Evolutionary conservation across 345 rosid genomes (phyloP).

Genomic region (Pistacia atlantica): DNA sequence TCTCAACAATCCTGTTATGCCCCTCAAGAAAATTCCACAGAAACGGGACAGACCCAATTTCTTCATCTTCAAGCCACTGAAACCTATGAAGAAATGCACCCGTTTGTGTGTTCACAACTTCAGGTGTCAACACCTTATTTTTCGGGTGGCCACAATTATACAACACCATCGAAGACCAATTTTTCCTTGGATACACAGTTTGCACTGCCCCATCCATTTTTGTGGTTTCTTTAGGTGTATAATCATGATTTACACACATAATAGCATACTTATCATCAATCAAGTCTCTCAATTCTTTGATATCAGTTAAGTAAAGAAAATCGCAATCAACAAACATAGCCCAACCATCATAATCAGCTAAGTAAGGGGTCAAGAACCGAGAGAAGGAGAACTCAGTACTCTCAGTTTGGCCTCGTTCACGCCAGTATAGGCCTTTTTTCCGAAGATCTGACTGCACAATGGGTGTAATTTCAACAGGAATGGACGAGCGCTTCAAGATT

Average conservation of each 20-base stretch:
- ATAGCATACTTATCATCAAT: conserved; percentile 83
- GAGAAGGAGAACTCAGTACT: conserved; percentile 97
- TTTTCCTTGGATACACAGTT: conserved; percentile 94
- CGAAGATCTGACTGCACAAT: conserved; percentile 85
- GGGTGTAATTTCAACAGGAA: conserved; percentile 81
- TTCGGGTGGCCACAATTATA: conserved; percentile 94
- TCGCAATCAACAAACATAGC: conserved; percentile 98
- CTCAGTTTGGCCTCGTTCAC: conserved; percentile 77
- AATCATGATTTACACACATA: conserved; percentile 97
- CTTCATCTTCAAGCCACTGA: conserved; percentile 91
- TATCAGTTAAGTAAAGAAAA: conserved; percentile 83
- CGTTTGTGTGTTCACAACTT: conserved; percentile 64
- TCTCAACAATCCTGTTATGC: conserved; percentile 71
- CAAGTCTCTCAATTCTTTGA: conserved; percentile 74
- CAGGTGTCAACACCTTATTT: conserved; percentile 71
- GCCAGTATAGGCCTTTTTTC: conserved; percentile 71
- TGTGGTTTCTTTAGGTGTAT: conserved; percentile 82
- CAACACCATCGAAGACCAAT: conserved; percentile 98
- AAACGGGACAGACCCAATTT: conserved; percentile 83
- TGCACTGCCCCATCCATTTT: conserved; percentile 99
- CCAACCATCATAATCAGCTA: conserved; percentile 87
- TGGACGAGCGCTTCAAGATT: conserved; percentile 67
- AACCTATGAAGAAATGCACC: conserved; percentile 97
- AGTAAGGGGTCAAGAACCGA: conserved; percentile 84
- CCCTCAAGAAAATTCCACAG: conserved; percentile 99